Conservation (phyloP, 208 protist genomes). For the Crithidia mellificae region DNA sequence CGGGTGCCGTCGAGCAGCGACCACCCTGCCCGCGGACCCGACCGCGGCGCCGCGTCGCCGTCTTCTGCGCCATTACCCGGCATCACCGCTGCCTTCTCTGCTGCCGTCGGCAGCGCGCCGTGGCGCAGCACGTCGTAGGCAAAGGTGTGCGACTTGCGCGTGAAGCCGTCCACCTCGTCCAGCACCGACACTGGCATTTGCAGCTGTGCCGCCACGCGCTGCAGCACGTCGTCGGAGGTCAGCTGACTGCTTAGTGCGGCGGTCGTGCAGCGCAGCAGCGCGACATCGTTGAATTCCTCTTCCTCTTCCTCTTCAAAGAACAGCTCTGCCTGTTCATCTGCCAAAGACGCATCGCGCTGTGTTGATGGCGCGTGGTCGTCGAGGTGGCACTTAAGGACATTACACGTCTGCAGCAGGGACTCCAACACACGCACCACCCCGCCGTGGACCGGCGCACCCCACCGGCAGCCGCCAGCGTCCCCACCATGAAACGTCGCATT, state of each 20-base stretch:
- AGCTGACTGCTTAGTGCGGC: background rate
- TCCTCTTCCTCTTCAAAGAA: too few relatives aligned
- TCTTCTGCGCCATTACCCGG: background rate
- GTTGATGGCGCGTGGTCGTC: too few relatives aligned
- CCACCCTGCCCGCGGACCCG: background rate
- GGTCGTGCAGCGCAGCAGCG: background rate
- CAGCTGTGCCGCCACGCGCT: constrained; percentile 6
- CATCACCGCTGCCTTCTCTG: background rate
- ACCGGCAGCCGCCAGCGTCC: background rate
- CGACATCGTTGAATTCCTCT: background rate
- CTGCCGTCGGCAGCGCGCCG: background rate
- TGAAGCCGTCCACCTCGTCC: constrained; percentile 9
- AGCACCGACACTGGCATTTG: constrained; percentile 14
- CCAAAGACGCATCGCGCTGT: too few relatives aligned
- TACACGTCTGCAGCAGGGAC: constrained; percentile 5
- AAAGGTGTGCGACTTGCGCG: constrained; percentile 4
- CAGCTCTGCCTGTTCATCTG: too few relatives aligned
- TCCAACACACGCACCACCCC: constrained; percentile 8
- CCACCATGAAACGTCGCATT: too few relatives aligned
- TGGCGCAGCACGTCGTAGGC: constrained; percentile 20
- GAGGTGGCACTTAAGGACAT: background rate
- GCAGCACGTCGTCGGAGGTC: background rate
- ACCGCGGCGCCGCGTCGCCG: background rate
- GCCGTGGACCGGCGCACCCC: constrained; percentile 4
- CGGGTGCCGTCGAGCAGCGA: constrained; percentile 3